phyloP scores from a whole-genome alignment of 176 grass and related monocot genomes.

The Aechmea fasciata region DNA sequence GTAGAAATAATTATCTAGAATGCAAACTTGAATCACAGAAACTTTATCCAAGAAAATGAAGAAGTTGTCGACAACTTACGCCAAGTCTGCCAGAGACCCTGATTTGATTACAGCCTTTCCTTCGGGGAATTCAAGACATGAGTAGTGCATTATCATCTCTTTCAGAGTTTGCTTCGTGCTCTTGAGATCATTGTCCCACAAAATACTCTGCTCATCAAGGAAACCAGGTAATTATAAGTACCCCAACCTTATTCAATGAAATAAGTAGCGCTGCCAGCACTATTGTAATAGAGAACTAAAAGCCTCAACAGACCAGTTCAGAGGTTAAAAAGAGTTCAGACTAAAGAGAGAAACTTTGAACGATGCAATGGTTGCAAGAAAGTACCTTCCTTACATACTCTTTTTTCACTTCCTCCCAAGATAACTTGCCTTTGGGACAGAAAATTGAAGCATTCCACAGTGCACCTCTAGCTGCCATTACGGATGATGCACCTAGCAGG shows the following conservation, averaged over 20 bases:
- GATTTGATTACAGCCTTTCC: slow-evolving; percentile 77
- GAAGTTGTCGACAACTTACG: slow-evolving; percentile 40
- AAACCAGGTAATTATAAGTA: slow-evolving; percentile 4
- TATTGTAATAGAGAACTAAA: slow-evolving; percentile 3
- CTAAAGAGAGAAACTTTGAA: neutral
- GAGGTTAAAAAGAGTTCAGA: neutral
- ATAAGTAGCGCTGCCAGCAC: neutral
- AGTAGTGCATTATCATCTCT: slow-evolving; percentile 91
- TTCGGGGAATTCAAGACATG: slow-evolving; percentile 84
- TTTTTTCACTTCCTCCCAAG: slow-evolving; percentile 80
- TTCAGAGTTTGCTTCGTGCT: slow-evolving; percentile 86
- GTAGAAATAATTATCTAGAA: slow-evolving; percentile 13
- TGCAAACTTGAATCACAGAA: neutral
- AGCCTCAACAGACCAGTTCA: neutral
- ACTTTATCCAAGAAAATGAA: slow-evolving; percentile 18
- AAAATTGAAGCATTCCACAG: slow-evolving; percentile 95
- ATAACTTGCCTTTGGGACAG: slow-evolving; percentile 53
- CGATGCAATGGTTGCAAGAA: slow-evolving; percentile 5
- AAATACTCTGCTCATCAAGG: slow-evolving; percentile 57
- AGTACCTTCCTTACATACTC: slow-evolving; percentile 89
- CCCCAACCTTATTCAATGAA: neutral
- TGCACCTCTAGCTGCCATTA: slow-evolving; percentile 96
- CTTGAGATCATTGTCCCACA: slow-evolving; percentile 98
- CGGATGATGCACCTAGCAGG: slow-evolving; percentile 61
- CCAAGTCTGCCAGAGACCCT: slow-evolving; percentile 51